phyloP scores from a whole-genome alignment of 495 filamentous ascomycete species.

The Xylaria nigripes region DNA sequence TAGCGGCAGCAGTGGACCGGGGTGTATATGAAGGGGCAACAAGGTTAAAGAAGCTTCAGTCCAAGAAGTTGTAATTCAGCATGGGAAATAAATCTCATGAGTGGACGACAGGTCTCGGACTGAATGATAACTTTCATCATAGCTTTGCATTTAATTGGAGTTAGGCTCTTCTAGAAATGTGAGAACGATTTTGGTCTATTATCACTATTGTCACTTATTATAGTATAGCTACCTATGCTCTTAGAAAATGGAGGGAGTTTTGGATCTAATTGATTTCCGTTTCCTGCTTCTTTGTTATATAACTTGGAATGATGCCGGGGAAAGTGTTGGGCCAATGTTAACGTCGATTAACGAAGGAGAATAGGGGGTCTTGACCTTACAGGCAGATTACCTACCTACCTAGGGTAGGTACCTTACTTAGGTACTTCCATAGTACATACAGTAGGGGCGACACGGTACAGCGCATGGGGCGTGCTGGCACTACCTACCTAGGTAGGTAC shows the following conservation, averaged over 20 bases:
- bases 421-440: too few relatives aligned
- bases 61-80: constrained; percentile 37
- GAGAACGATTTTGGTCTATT: background rate
- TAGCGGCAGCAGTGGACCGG: constrained; percentile 88
- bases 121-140: background rate
- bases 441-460: too few relatives aligned
- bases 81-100: constrained; percentile 3
- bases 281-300: background rate
- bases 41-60: constrained; percentile 78
- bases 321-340: background rate
- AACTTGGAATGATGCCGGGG: background rate
- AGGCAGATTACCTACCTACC: background rate
- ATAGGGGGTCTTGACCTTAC: background rate
- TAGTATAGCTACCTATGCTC: background rate
- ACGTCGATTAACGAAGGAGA: too few relatives aligned
- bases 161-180: constrained; percentile 1
- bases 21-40: constrained; percentile 82
- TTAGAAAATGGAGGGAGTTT: background rate
- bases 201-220: background rate
- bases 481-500: too few relatives aligned
- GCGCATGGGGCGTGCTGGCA: background rate
- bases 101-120: constrained; percentile 4
- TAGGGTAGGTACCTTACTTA: too few relatives aligned
- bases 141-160: constrained; percentile 8
- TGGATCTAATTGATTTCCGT: background rate